A percentile compares a stretch with the other conserved stretches of the same genome.
These are phyloP conservation scores for Pythium oligandrum DNA, from an alignment of 352 stramenopile species.

Conservation along the genomic window DNA sequence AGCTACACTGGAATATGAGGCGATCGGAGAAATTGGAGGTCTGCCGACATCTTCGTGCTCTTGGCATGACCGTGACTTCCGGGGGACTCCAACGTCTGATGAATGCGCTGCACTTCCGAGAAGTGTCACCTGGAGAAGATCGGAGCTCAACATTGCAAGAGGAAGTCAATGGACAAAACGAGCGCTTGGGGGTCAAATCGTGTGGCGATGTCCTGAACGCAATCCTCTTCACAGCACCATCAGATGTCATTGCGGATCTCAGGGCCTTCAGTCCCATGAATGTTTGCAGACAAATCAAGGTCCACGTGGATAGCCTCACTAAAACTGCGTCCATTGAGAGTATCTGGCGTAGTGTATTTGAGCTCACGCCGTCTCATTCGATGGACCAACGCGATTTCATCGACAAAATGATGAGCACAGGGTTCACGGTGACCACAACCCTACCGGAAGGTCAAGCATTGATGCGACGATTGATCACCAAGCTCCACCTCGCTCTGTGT, in stretches of 20 bases:
- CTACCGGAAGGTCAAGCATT: neutral
- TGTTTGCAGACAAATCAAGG: conserved; percentile 26
- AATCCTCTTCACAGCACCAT: conserved; percentile 13
- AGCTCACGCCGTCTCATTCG: conserved; percentile 14
- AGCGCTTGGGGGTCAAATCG: conserved; percentile 31
- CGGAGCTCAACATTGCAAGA: no score
- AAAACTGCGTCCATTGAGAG: conserved; percentile 23
- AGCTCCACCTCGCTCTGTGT: conserved; percentile 33
- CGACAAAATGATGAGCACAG: conserved; percentile 26
- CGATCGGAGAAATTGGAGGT: conserved; percentile 19
- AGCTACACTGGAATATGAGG: conserved; percentile 41
- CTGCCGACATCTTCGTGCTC: conserved; percentile 23
- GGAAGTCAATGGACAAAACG: conserved; percentile 11
- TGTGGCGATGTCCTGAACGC: conserved; percentile 28
- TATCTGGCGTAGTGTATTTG: conserved; percentile 52
- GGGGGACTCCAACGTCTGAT: conserved; percentile 33
- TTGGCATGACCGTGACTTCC: conserved; percentile 20
- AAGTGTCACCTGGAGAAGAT: conserved; percentile 7
- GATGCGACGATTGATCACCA: conserved; percentile 22
- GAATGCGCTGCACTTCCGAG: conserved; percentile 38
- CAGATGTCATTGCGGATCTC: conserved; percentile 11
- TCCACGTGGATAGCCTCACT: conserved; percentile 29
- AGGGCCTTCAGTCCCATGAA: conserved; percentile 25
- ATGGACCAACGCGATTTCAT: conserved; percentile 49
- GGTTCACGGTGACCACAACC: conserved; percentile 21